Evolutionary conservation across 352 stramenopile species (phyloP).

Genomic region (Globisporangium emineosum): DNA sequence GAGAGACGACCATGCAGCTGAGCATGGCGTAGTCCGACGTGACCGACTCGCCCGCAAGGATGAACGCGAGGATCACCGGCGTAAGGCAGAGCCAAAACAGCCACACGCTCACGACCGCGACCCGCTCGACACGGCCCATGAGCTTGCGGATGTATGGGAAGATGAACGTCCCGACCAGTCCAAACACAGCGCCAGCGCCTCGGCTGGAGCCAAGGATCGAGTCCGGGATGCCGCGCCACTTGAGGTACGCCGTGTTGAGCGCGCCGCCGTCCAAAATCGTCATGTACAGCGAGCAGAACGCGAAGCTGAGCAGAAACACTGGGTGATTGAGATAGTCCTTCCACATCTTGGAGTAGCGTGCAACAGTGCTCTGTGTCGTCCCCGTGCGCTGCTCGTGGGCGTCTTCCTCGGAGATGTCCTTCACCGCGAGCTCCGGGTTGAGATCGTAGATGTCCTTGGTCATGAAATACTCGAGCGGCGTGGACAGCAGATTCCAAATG

Average conservation of each 20-base stretch:
- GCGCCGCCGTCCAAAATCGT: slow-evolving; percentile 45
- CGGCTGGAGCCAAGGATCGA: slow-evolving; percentile 41
- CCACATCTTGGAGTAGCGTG: slow-evolving; percentile 40
- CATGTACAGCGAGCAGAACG: slow-evolving; percentile 58
- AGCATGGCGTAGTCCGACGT: slow-evolving; percentile 60
- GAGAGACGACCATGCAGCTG: slow-evolving; percentile 42
- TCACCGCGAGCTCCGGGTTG: slow-evolving; percentile 37
- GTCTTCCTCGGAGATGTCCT: slow-evolving; percentile 23
- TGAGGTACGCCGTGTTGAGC: slow-evolving; percentile 57
- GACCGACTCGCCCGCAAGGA: slow-evolving; percentile 36
- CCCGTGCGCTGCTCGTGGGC: slow-evolving; percentile 14
- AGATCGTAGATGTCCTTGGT: slow-evolving; percentile 66
- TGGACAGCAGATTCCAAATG: slow-evolving; percentile 81
- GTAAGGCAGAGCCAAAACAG: slow-evolving; percentile 55
- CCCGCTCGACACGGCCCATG: slow-evolving; percentile 37
- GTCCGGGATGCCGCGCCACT: slow-evolving; percentile 56
- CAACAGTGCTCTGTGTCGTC: slow-evolving; percentile 20
- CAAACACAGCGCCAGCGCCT: slow-evolving; percentile 41
- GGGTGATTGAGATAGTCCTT: slow-evolving; percentile 44
- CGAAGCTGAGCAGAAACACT: slow-evolving; percentile 50
- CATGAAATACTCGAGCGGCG: slow-evolving; percentile 73
- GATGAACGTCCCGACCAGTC: slow-evolving; percentile 45
- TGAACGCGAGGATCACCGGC: slow-evolving; percentile 37
- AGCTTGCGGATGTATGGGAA: slow-evolving; percentile 33
- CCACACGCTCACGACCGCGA: slow-evolving; percentile 55